phyloP scores from a whole-genome alignment of 257 asterid genomes.

The Plantago major region DNA sequence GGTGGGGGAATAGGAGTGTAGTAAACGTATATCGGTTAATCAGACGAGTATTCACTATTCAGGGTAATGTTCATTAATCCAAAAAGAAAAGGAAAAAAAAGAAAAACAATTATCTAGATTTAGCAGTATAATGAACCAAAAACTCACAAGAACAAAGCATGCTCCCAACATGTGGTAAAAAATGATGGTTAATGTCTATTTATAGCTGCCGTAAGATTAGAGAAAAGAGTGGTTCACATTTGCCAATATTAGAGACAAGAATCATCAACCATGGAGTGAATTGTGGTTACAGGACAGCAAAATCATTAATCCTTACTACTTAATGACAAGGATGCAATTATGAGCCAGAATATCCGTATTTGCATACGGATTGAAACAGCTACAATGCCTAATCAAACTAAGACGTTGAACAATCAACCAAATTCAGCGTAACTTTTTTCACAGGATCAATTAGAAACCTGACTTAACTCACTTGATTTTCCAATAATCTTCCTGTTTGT shows the following conservation, averaged over 20 bases:
- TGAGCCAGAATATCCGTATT: too few relatives aligned
- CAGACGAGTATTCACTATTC: background rate
- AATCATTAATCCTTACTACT: too few relatives aligned
- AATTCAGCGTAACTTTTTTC: too few relatives aligned
- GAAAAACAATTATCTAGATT: background rate
- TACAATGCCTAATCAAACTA: too few relatives aligned
- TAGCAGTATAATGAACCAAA: background rate
- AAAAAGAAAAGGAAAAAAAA: background rate
- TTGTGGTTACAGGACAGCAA: background rate
- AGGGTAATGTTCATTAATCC: too few relatives aligned
- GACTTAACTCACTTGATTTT: too few relatives aligned
- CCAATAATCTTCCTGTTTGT: too few relatives aligned
- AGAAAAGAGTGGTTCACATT: constrained; percentile 1
- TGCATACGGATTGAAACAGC: too few relatives aligned
- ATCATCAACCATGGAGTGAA: constrained; percentile 6
- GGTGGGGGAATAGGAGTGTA: background rate
- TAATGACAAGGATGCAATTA: too few relatives aligned
- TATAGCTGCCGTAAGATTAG: background rate
- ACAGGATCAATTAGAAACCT: too few relatives aligned
- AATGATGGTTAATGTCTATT: background rate
- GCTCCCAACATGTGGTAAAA: background rate
- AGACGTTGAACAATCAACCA: too few relatives aligned
- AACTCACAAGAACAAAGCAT: background rate
- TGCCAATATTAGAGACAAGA: background rate
- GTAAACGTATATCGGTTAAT: background rate